phyloP scores from a whole-genome alignment of 441 rosid species.

The Gossypium laxum region DNA sequence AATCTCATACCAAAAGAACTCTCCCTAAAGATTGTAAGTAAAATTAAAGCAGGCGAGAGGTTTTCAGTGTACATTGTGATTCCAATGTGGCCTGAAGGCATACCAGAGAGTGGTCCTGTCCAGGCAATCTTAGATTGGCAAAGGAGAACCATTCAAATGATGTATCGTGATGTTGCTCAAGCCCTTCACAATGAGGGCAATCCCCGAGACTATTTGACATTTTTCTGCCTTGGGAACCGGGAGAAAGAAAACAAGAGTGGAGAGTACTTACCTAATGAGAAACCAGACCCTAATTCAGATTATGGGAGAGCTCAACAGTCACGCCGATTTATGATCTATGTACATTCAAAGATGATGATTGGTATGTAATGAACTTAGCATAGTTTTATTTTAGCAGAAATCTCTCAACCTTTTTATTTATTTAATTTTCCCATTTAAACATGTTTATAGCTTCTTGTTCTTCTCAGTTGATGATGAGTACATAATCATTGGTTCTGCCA shows the following conservation, averaged over 20 bases:
- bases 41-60: conserved; percentile 62
- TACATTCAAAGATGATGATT: conserved; percentile 95
- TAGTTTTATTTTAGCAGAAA: not conserved
- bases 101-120: conserved; percentile 84
- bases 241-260: conserved; percentile 57
- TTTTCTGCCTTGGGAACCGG: conserved; percentile 90
- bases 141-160: conserved; percentile 86
- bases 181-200: conserved; percentile 68
- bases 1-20: conserved; percentile 32
- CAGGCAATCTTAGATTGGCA: conserved; percentile 98
- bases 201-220: conserved; percentile 77
- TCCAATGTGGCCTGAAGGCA: conserved; percentile 99
- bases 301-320: conserved; percentile 70
- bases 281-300: conserved; percentile 51
- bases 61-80: conserved; percentile 75
- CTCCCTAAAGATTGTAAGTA: conserved; percentile 29
- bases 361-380: conserved; percentile 35
- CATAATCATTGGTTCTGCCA: conserved; percentile 86
- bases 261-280: conserved; percentile 67
- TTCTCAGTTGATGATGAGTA: conserved; percentile 88
- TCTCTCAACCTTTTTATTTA: not conserved
- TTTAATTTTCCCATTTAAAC: not conserved
- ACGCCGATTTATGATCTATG: conserved; percentile 94
- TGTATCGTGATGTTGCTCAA: conserved; percentile 66
- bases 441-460: not conserved